Evolutionary conservation across 2,329 filamentous ascomycete genomes (phyloP).

Genomic region (Penicillium sp.): DNA sequence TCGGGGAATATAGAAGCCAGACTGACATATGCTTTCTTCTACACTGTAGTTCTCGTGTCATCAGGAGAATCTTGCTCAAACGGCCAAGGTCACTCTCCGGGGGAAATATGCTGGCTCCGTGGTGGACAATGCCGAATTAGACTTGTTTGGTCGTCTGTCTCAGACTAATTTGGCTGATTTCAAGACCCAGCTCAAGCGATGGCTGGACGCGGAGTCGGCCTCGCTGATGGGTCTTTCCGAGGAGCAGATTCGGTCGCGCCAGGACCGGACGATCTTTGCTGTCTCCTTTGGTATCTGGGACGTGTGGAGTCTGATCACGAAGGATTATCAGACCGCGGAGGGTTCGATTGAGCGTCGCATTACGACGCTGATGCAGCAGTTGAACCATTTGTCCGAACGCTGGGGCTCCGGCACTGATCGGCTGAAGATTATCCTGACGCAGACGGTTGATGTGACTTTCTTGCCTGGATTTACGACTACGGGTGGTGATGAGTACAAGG

Average conservation of each 20-base stretch:
- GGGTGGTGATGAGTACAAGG: slow-evolving; percentile 38
- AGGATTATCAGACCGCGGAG: slow-evolving; percentile 32
- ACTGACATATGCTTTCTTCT: neutral
- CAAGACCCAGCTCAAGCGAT: slow-evolving; percentile 41
- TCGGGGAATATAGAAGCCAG: neutral
- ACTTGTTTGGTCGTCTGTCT: slow-evolving; percentile 30
- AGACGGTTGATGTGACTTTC: slow-evolving; percentile 46
- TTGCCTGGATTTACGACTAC: slow-evolving; percentile 39
- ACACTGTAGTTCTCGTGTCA: slow-evolving; percentile 37
- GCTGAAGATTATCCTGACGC: slow-evolving; percentile 43
- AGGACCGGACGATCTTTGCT: slow-evolving; percentile 40
- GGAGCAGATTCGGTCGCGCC: slow-evolving; percentile 30
- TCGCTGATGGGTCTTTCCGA: slow-evolving; percentile 25
- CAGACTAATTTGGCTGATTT: slow-evolving; percentile 40
- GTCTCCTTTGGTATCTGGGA: slow-evolving; percentile 48
- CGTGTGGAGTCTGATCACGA: slow-evolving; percentile 40
- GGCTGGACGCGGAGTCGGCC: slow-evolving; percentile 40
- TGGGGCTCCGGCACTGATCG: slow-evolving; percentile 31
- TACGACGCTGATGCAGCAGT: slow-evolving; percentile 38
- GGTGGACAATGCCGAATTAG: slow-evolving; percentile 40
- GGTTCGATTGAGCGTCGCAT: slow-evolving; percentile 37
- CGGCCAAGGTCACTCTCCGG: slow-evolving; percentile 28
- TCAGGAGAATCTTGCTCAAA: slow-evolving; percentile 40
- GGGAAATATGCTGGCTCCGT: slow-evolving; percentile 37
- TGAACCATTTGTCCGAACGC: slow-evolving; percentile 35